A percentile compares a stretch with the other conserved stretches of the same genome.
These are phyloP conservation scores for Apiotrichum sp. DNA, from an alignment of 1,284 basidiomycete genomes.

Conservation along the genomic window DNA sequence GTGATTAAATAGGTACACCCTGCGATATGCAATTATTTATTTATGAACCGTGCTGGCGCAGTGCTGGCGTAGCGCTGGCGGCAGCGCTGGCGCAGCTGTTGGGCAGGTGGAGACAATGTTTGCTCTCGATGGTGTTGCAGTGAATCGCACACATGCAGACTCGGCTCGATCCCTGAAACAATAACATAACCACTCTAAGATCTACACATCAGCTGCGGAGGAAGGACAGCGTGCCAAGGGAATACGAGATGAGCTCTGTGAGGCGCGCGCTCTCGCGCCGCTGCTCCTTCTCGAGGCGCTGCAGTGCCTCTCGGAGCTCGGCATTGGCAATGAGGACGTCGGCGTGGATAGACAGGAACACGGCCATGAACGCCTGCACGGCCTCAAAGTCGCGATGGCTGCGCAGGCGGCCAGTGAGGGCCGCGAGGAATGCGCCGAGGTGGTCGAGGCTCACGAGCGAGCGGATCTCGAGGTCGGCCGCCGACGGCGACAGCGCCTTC, in stretches of 20 bases:
- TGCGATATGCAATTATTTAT: too few relatives aligned
- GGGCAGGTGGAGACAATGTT: too few relatives aligned
- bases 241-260: slow-evolving; percentile 44
- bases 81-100: too few relatives aligned
- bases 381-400: slow-evolving; percentile 91
- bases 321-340: slow-evolving; percentile 65
- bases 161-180: too few relatives aligned
- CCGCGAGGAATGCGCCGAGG: slow-evolving; percentile 64
- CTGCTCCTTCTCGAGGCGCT: slow-evolving; percentile 59
- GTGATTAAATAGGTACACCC: too few relatives aligned
- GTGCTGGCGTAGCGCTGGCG: too few relatives aligned
- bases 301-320: slow-evolving; percentile 58
- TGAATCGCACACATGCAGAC: too few relatives aligned
- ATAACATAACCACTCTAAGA: too few relatives aligned
- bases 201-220: slow-evolving; percentile 19
- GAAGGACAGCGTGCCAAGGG: slow-evolving; percentile 45
- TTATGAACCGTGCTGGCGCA: too few relatives aligned
- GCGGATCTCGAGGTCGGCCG: slow-evolving; percentile 84
- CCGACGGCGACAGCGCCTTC: slow-evolving; percentile 82
- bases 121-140: too few relatives aligned
- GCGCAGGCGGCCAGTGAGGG: slow-evolving; percentile 66
- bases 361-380: slow-evolving; percentile 78
- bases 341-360: slow-evolving; percentile 78
- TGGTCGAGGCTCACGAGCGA: slow-evolving; percentile 61
- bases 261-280: slow-evolving; percentile 65